Base-by-base conservation (phyloP, 768 basidiomycete species). In the Hygrocybe punicea region DNA sequence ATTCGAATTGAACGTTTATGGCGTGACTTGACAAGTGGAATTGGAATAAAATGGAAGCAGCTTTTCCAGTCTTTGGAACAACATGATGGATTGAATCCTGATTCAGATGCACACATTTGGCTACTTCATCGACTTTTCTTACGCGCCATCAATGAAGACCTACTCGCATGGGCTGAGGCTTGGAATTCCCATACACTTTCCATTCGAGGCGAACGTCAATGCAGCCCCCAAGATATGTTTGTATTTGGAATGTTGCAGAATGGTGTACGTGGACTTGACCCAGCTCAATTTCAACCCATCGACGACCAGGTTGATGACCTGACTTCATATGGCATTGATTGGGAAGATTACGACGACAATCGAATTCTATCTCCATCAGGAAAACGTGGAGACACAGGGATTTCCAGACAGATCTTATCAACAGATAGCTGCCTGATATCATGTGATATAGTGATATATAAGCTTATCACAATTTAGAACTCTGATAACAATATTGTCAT, bases 71-170 rank as follows among this genome's bases (percentile, higher is more conserved):
- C 55, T 7, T 60, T 72, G 2, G 70, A 72, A 53, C 33, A 33
- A 7, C 17, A 57, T 42, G 23, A 60, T 37, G 61, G 65, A 4
- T 60, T 72, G 1, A 50, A 71, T 44, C 67, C 69, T 52, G 21
- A 24, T 79, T 29, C 29, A 29, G 29, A 29, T 29, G 29, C 29
- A 29, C 29, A 29, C 29, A 29, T 29, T 29, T 29, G 76, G 74
- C 63, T 77, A 5, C 60, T 76, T 2, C 75, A 75, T 45, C 57
- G 67, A 37, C 65, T 78, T 1, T 79, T 79, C 55, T 67, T 77
- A 1, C 8, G 42, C 2, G 21, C 48, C 0, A 63, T 76, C 29
- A 71, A 76, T 52, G 16, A 54, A 4, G 73, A 79, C 51, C 63
- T 65, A n/a, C 49, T 45, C 8, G 55, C 60, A 3, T 80, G 72